Evolutionary conservation across 495 filamentous ascomycete species (phyloP).

Genomic region (Ascodesmis nigricans): DNA sequence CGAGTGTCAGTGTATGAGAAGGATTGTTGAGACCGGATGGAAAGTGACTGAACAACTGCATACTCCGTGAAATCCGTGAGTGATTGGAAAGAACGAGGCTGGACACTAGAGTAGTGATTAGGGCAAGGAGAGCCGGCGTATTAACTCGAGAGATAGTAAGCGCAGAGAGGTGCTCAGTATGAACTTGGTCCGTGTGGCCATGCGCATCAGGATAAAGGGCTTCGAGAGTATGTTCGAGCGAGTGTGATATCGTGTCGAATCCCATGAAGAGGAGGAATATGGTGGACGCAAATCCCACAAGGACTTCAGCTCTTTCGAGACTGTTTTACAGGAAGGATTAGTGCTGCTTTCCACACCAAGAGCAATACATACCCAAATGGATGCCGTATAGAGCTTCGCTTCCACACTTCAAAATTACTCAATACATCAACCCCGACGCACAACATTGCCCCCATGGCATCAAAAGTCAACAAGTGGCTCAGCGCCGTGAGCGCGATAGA

Average conservation of each 20-base stretch:
- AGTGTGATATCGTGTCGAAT: constrained; percentile 81
- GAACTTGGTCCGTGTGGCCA: constrained; percentile 16
- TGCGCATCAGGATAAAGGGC: constrained; percentile 25
- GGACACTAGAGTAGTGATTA: constrained; percentile 66
- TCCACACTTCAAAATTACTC: constrained; percentile 94
- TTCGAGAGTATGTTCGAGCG: constrained; percentile 66
- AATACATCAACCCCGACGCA: constrained; percentile 84
- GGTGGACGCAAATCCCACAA: constrained; percentile 93
- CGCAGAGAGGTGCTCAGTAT: constrained; percentile 37
- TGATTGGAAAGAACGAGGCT: constrained; percentile 81
- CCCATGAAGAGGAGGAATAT: constrained; percentile 91
- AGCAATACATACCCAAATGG: constrained; percentile 45
- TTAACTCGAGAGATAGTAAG: constrained; percentile 58
- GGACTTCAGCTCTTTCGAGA: constrained; percentile 72
- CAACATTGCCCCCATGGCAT: constrained; percentile 77
- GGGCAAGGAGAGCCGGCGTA: constrained; percentile 62
- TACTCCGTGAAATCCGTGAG: constrained; percentile 38
- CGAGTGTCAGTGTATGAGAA: constrained; percentile 78
- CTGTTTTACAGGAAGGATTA: constrained; percentile 18
- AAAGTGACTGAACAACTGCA: constrained; percentile 43
- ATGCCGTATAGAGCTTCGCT: constrained; percentile 71
- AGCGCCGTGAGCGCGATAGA: constrained; percentile 84
- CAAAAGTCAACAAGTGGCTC: constrained; percentile 82
- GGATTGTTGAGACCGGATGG: constrained; percentile 73
- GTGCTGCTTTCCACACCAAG: background rate